Evolutionary conservation across 208 protist species (phyloP).

Genomic region (Leishmania tropica): DNA sequence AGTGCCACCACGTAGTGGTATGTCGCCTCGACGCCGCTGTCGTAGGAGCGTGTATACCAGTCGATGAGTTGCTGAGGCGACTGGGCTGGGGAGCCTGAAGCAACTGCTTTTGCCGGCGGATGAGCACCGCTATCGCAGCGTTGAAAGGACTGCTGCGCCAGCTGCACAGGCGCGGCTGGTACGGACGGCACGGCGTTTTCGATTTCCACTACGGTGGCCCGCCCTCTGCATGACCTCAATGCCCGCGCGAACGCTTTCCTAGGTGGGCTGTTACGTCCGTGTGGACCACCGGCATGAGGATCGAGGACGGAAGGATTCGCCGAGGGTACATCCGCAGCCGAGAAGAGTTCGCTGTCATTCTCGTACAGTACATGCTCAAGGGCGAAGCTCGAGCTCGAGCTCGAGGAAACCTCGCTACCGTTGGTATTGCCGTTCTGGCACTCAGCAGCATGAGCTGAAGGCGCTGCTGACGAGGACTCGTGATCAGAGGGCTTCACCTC

Average conservation of each 20-base stretch:
- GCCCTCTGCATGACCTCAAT: not conserved
- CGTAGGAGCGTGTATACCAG: constrained; percentile 20
- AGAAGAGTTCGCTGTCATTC: constrained; percentile 7
- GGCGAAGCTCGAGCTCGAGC: constrained; percentile 20
- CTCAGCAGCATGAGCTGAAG: not conserved
- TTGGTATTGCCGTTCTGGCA: not conserved
- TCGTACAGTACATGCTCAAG: constrained; percentile 8
- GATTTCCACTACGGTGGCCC: constrained; percentile 20
- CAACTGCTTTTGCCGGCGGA: not conserved
- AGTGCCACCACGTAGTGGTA: constrained; percentile 64
- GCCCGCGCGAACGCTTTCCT: not conserved
- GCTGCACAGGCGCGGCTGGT: not conserved
- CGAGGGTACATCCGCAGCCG: constrained; percentile 13
- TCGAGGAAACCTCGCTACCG: not conserved
- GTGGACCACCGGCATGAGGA: not conserved
- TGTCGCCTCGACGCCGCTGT: constrained; percentile 30
- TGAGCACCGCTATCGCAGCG: not conserved
- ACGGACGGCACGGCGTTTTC: constrained; percentile 10
- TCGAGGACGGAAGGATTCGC: constrained; percentile 11
- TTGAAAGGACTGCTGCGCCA: constrained; percentile 3
- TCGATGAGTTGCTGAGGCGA: constrained; percentile 8
- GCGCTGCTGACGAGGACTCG: not conserved
- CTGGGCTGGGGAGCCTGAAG: not conserved
- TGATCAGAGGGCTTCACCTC: not conserved
- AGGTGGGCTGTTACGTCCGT: not conserved